A percentile compares a stretch with the other conserved stretches of the same genome.
These are phyloP conservation scores for Aspergillus haitiensis DNA, from an alignment of 495 filamentous ascomycete species.

Conservation along the genomic window DNA sequence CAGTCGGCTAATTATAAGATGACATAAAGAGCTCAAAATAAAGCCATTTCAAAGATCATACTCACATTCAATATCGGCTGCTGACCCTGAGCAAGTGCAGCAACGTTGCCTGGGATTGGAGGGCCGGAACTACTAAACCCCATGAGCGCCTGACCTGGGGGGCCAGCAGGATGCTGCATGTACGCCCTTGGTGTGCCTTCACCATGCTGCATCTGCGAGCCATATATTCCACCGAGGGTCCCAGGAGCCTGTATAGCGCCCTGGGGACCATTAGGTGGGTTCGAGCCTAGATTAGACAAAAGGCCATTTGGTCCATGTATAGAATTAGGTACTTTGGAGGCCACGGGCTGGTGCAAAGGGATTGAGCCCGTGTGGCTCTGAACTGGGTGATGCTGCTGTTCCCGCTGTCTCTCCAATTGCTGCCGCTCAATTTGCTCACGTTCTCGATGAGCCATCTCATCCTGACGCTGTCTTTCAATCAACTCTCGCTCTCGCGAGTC, in stretches of 20 bases:
- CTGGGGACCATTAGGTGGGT: conserved; percentile 49
- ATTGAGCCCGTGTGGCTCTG: conserved; percentile 83
- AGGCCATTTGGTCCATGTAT: conserved; percentile 88
- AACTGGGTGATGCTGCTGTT: conserved; percentile 63
- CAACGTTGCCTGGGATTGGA: conserved; percentile 54
- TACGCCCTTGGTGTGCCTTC: conserved; percentile 61
- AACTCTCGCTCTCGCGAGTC: conserved; percentile 52
- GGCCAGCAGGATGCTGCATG: conserved; percentile 61
- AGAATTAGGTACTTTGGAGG: conserved; percentile 72
- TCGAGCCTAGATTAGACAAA: conserved; percentile 68
- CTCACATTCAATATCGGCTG: conserved; percentile 92
- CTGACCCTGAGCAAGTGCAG: conserved; percentile 75
- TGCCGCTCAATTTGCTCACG: conserved; percentile 63
- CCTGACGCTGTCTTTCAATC: conserved; percentile 52
- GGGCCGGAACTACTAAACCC: conserved; percentile 50
- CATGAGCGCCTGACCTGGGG: conserved; percentile 60
- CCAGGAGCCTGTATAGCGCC: conserved; percentile 65
- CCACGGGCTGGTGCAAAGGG: conserved; percentile 87
- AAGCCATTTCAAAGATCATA: conserved; percentile 14
- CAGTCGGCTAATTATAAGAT: neutral
- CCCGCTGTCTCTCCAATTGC: conserved; percentile 52
- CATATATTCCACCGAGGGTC: conserved; percentile 65
- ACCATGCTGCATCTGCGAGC: conserved; percentile 62
- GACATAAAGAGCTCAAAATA: neutral
- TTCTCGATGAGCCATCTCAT: conserved; percentile 59